Conservation (phyloP, 257 asterid species). For the Nicotiana knightiana region DNA sequence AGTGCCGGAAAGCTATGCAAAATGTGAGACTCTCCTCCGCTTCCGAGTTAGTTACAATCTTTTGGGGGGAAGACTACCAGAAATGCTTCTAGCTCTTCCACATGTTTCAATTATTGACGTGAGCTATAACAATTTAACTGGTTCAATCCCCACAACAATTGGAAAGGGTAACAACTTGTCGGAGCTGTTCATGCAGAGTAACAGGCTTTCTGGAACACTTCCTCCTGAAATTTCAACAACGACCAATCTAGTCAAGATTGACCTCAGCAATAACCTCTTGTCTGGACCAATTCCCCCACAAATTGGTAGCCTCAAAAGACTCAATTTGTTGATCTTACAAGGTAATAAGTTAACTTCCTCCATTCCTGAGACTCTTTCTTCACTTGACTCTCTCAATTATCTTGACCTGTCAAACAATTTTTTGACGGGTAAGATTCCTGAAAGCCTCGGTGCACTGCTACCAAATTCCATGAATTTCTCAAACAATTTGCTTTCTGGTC, state of each 20-base stretch:
- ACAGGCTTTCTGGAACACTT: slow-evolving; percentile 57
- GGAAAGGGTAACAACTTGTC: slow-evolving; percentile 56
- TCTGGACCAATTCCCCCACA: slow-evolving; percentile 65
- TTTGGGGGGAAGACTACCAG: slow-evolving; percentile 57
- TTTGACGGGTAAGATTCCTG: slow-evolving; percentile 55
- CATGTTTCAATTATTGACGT: slow-evolving; percentile 65
- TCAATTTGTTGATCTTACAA: slow-evolving; percentile 56
- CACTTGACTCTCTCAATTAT: slow-evolving; percentile 47
- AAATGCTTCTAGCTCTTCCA: slow-evolving; percentile 55
- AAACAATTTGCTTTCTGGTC: slow-evolving; percentile 61
- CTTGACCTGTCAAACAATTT: slow-evolving; percentile 69
- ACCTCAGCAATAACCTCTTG: slow-evolving; percentile 58
- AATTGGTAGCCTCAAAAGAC: slow-evolving; percentile 53
- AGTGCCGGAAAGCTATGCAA: slow-evolving; percentile 52
- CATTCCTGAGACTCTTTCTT: slow-evolving; percentile 61
- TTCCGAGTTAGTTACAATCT: slow-evolving; percentile 60
- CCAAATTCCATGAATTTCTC: slow-evolving; percentile 82
- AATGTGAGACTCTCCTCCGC: slow-evolving; percentile 61
- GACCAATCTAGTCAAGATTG: slow-evolving; percentile 59
- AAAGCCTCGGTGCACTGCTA: slow-evolving; percentile 33
- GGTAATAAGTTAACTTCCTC: slow-evolving; percentile 54
- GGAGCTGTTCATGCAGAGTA: slow-evolving; percentile 66
- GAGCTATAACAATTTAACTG: slow-evolving; percentile 42
- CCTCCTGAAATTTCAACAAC: slow-evolving; percentile 62
- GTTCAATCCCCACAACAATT: slow-evolving; percentile 44